phyloP scores from a whole-genome alignment of 108 stramenopile species.

The Discostella pseudostelligera region DNA sequence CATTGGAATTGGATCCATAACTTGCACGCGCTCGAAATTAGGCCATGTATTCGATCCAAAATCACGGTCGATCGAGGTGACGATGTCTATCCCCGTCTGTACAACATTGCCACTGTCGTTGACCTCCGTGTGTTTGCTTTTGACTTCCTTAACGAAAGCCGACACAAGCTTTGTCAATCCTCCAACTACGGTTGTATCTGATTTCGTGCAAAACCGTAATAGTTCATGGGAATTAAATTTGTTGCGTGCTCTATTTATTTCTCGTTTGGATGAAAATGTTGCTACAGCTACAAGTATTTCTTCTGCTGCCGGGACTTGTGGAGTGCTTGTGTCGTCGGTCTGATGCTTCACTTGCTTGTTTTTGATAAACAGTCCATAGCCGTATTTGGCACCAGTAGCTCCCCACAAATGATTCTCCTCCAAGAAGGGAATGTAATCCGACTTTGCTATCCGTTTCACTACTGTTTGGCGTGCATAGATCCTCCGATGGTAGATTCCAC shows the following conservation, averaged over 20 bases:
- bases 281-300: constrained; percentile 59
- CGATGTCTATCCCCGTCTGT: constrained; percentile 46
- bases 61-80: constrained; percentile 77
- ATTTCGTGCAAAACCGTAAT: constrained; percentile 59
- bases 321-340: neutral
- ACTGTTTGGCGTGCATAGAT: constrained; percentile 61
- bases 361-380: constrained; percentile 54
- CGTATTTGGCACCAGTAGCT: constrained; percentile 54
- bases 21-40: constrained; percentile 53
- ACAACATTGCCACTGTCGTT: neutral
- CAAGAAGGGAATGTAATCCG: constrained; percentile 54
- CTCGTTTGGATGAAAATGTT: constrained; percentile 56
- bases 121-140: neutral
- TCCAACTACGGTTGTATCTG: constrained; percentile 54
- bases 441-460: constrained; percentile 35
- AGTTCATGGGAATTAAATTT: constrained; percentile 57
- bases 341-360: neutral
- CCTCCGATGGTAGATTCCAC: constrained; percentile 26
- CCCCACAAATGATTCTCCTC: constrained; percentile 70
- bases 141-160: constrained; percentile 48
- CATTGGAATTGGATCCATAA: constrained; percentile 61
- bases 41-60: constrained; percentile 60
- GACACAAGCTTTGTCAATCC: constrained; percentile 60
- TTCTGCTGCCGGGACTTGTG: constrained; percentile 12
- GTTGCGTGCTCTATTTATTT: constrained; percentile 26